These are phyloP conservation scores for Aspergillus luchuensis DNA, from an alignment of 2,329 filamentous ascomycete species.

Conservation along the genomic window DNA sequence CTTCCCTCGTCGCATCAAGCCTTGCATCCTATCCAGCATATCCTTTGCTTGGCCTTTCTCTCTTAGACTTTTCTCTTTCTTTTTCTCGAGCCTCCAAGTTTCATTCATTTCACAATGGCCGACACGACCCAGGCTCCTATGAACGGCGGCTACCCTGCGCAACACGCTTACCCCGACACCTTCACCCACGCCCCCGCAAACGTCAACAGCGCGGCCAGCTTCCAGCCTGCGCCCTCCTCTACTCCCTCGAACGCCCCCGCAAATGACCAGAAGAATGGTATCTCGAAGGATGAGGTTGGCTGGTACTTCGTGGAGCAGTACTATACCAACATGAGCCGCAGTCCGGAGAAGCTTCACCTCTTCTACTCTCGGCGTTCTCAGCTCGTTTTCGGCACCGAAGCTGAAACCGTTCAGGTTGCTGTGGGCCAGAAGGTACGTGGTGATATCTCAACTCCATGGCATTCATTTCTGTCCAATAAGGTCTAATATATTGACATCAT, in stretches of 20 bases:
- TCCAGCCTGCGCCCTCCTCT: constrained; percentile 44
- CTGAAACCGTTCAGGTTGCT: constrained; percentile 81
- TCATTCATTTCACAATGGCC: constrained; percentile 37
- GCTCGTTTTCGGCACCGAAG: constrained; percentile 89
- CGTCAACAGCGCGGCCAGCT: constrained; percentile 40
- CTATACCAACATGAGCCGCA: constrained; percentile 96
- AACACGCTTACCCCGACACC: constrained; percentile 42
- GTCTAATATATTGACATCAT: constrained; percentile 17
- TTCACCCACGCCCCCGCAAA: constrained; percentile 39
- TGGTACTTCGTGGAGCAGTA: constrained; percentile 99
- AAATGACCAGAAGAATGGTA: constrained; percentile 46
- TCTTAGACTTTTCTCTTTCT: constrained; percentile 11
- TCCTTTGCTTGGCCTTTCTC: constrained; percentile 2
- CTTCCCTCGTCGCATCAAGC: constrained; percentile 21
- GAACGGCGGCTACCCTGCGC: constrained; percentile 46
- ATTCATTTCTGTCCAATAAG: background rate
- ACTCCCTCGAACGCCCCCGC: constrained; percentile 42
- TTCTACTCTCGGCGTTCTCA: constrained; percentile 97
- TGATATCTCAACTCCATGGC: constrained; percentile 1
- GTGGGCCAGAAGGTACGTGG: constrained; percentile 82
- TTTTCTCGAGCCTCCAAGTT: constrained; percentile 13
- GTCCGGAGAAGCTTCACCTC: constrained; percentile 87
- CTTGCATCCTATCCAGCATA: constrained; percentile 13
- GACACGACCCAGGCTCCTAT: constrained; percentile 44
- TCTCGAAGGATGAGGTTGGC: constrained; percentile 88